Conservation (phyloP, 495 filamentous ascomycete genomes). For the Xylaria intraflava region DNA sequence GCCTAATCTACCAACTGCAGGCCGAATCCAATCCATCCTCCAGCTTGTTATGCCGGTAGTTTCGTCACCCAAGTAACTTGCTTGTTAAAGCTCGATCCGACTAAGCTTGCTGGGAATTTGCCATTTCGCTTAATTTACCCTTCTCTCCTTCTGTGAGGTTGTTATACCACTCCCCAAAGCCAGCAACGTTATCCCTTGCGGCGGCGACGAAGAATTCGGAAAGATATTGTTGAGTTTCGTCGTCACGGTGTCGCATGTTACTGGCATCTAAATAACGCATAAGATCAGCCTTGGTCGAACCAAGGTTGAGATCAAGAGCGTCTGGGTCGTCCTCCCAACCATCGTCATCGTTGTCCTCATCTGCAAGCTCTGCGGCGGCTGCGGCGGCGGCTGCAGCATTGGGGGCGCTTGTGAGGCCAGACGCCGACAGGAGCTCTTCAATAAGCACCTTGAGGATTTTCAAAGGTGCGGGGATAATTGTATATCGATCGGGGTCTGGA, state of each 20-base stretch:
- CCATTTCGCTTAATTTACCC: slow-evolving; percentile 53
- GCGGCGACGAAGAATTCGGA: slow-evolving; percentile 72
- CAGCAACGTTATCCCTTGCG: slow-evolving; percentile 56
- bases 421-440: slow-evolving; percentile 72
- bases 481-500: slow-evolving; percentile 78
- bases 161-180: slow-evolving; percentile 67
- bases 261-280: slow-evolving; percentile 67
- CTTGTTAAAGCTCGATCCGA: background rate
- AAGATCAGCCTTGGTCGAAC: slow-evolving; percentile 62
- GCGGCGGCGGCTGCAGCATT: slow-evolving; percentile 50
- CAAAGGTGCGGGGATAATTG: slow-evolving; percentile 76
- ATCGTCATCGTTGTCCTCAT: slow-evolving; percentile 60
- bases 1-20: background rate
- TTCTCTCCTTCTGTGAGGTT: slow-evolving; percentile 67
- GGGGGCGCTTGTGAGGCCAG: slow-evolving; percentile 40
- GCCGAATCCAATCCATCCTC: background rate
- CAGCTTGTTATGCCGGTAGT: background rate
- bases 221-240: slow-evolving; percentile 83
- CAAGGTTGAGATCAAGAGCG: slow-evolving; percentile 62
- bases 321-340: slow-evolving; percentile 90
- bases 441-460: slow-evolving; percentile 96
- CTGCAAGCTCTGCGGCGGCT: slow-evolving; percentile 46
- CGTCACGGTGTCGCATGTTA: slow-evolving; percentile 66
- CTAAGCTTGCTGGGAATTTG: slow-evolving; percentile 8
- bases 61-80: background rate